Evolutionary conservation across 2,329 filamentous ascomycete genomes (phyloP).

Genomic region (Penicillium sp.): DNA sequence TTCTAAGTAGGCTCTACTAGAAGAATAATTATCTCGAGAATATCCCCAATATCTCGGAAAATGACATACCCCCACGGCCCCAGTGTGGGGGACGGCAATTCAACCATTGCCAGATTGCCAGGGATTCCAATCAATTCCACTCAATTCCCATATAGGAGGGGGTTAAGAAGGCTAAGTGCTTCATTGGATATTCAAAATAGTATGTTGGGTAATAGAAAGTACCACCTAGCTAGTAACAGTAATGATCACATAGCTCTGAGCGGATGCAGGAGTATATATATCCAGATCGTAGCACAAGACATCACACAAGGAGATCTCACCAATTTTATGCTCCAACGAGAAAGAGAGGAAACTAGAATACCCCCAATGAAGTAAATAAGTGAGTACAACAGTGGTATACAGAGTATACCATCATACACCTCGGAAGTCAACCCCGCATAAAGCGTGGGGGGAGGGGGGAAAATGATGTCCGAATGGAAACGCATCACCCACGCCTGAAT

Average conservation of each 20-base stretch:
- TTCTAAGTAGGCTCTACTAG: background rate
- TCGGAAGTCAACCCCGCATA: slow-evolving; percentile 13
- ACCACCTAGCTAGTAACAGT: background rate
- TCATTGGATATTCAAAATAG: background rate
- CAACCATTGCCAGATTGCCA: background rate
- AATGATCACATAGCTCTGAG: background rate
- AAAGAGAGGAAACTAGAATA: background rate
- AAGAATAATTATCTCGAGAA: background rate
- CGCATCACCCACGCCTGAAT: background rate
- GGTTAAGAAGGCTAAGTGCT: background rate
- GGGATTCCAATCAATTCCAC: background rate
- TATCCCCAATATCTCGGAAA: background rate
- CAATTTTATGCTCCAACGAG: background rate
- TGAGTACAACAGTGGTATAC: no score
- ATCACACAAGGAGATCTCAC: background rate
- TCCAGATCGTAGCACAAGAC: background rate
- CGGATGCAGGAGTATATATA: background rate
- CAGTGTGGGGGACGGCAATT: slow-evolving; percentile 3
- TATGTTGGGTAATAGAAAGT: background rate
- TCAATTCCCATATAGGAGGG: background rate
- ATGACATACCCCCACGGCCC: slow-evolving; percentile 1
- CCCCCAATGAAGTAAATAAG: background rate
- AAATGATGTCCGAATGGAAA: background rate
- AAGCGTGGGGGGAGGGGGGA: background rate
- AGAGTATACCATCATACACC: background rate